These are phyloP conservation scores for Flaveria floridana DNA, from an alignment of 140 eudicot species.

Conservation along the genomic window DNA sequence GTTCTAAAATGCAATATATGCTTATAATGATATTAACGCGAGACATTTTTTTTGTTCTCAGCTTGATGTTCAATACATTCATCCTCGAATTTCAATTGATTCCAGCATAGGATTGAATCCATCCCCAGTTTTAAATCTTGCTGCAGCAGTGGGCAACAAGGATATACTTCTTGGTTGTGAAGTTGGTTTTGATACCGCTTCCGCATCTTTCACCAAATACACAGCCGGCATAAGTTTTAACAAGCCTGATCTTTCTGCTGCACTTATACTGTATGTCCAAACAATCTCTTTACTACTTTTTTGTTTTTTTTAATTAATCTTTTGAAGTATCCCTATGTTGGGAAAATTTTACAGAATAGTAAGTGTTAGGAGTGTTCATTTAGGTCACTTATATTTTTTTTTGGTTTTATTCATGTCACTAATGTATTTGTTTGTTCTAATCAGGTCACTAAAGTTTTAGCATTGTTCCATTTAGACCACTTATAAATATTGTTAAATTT, in stretches of 20 bases:
- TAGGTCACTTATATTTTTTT: no score
- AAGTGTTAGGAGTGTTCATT: no score
- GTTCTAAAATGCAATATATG: constrained; percentile 1
- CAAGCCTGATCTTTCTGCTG: constrained; percentile 73
- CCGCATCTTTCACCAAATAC: constrained; percentile 76
- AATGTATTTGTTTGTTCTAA: no score
- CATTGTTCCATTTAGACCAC: no score
- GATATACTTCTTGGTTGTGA: constrained; percentile 78
- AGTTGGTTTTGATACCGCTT: constrained; percentile 76
- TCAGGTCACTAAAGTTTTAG: no score
- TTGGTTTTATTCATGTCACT: no score
- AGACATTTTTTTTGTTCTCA: constrained; percentile 34
- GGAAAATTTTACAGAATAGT: no score
- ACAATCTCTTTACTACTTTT: background rate
- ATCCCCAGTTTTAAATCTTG: constrained; percentile 63
- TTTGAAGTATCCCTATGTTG: background rate
- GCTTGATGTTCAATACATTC: constrained; percentile 86
- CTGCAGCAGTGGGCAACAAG: constrained; percentile 71
- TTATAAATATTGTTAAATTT: no score
- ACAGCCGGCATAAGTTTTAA: constrained; percentile 68
- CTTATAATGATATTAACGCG: constrained; percentile 16
- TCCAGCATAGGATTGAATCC: constrained; percentile 90
- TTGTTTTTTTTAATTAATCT: background rate
- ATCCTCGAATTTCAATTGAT: constrained; percentile 62
- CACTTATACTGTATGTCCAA: constrained; percentile 59